A percentile compares a stretch with the other conserved stretches of the same genome.
These are phyloP conservation scores for Scheffersomyces amazonensis DNA, from an alignment of 805 yeast species.

Conservation along the genomic window DNA sequence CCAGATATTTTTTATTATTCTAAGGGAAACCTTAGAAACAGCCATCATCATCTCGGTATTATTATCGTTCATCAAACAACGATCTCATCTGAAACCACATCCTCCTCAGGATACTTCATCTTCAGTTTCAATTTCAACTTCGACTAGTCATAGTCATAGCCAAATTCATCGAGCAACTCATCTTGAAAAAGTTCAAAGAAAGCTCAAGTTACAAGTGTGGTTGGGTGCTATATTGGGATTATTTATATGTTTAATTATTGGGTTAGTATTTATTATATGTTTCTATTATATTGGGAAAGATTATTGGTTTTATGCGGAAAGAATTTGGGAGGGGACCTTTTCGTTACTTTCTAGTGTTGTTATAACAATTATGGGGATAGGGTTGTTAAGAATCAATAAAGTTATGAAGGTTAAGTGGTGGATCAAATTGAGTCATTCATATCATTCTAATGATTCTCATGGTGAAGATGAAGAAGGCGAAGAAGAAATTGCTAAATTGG, in stretches of 20 bases:
- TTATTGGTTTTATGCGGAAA: constrained; percentile 83
- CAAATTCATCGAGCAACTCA: not conserved
- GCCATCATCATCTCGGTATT: constrained; percentile 71
- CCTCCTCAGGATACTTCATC: no score
- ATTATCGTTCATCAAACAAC: constrained; percentile 70
- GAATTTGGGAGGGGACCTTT: constrained; percentile 85
- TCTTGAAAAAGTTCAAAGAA: constrained; percentile 7
- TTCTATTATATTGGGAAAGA: constrained; percentile 81
- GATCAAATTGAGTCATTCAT: constrained; percentile 43
- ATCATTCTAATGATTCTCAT: constrained; percentile 14
- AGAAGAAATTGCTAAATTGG: constrained; percentile 13
- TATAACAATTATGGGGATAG: constrained; percentile 84
- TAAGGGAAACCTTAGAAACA: constrained; percentile 71
- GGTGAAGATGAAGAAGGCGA: constrained; percentile 6
- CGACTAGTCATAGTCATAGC: not conserved
- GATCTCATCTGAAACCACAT: constrained; percentile 18
- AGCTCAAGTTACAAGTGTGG: constrained; percentile 70
- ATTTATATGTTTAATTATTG: constrained; percentile 65
- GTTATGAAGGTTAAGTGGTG: constrained; percentile 76
- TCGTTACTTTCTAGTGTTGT: constrained; percentile 74
- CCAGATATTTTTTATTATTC: constrained; percentile 71
- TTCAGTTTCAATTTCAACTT: no score
- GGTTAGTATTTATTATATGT: constrained; percentile 63
- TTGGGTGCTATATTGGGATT: constrained; percentile 76
- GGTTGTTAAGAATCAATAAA: constrained; percentile 75